Evolutionary conservation across 176 grass and related monocot genomes (phyloP).

Genomic region (Canna indica): DNA sequence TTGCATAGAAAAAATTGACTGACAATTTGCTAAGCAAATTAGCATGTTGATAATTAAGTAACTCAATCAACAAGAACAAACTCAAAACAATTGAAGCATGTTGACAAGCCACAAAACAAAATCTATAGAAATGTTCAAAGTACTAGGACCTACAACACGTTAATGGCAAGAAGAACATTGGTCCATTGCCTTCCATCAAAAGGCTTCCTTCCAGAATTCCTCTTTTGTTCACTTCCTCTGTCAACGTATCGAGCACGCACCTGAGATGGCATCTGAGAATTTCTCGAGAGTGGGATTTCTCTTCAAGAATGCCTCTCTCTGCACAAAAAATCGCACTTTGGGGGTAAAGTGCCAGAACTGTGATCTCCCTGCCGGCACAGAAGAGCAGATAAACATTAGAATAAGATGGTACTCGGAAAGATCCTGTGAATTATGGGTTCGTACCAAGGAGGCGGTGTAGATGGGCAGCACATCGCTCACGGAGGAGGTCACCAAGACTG

Average conservation of each 20-base stretch:
- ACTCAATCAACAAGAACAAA: no score
- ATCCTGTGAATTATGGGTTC: neutral
- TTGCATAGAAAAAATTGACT: neutral
- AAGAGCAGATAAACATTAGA: neutral
- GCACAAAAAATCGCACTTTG: neutral
- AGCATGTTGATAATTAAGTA: no score
- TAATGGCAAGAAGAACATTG: conserved; percentile 13
- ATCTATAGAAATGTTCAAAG: neutral
- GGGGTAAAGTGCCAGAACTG: neutral
- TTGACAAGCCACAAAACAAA: neutral
- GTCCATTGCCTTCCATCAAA: conserved; percentile 9
- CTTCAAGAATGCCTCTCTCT: neutral
- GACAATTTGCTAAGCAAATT: neutral
- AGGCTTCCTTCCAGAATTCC: neutral
- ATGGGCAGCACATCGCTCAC: neutral
- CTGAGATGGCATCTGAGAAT: conserved; percentile 1
- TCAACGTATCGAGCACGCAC: neutral
- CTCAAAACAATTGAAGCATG: neutral
- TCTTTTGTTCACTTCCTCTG: neutral
- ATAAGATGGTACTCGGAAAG: neutral
- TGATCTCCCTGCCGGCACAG: neutral
- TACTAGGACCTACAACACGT: conserved; percentile 7
- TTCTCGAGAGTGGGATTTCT: neutral
- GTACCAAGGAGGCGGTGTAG: neutral
- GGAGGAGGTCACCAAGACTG: neutral